Evolutionary conservation across 257 asterid species (phyloP).

Genomic region (Petrea volubilis): DNA sequence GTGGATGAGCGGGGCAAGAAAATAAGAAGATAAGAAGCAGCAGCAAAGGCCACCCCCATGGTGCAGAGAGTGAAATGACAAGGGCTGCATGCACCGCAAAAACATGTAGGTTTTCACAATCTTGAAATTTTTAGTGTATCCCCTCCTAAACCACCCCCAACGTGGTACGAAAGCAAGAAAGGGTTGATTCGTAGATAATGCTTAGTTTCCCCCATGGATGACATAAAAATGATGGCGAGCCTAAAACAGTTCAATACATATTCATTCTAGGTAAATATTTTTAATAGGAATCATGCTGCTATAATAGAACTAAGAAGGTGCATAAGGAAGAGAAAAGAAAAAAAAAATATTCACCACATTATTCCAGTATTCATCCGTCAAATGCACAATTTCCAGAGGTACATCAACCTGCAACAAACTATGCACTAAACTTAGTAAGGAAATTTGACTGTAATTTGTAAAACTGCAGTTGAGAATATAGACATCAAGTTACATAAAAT

Average conservation of each 20-base stretch:
- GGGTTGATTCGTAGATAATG: not conserved
- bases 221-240: not conserved
- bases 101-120: not conserved
- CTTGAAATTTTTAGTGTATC: not conserved
- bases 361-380: conserved; percentile 96
- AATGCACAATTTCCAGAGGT: conserved; percentile 88
- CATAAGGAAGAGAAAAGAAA: not conserved
- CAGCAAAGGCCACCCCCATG: not conserved
- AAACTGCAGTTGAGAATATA: not conserved
- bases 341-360: conserved; percentile 60
- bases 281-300: not conserved
- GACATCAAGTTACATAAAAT: conserved; percentile 3
- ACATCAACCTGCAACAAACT: conserved; percentile 69
- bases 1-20: no score
- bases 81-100: not conserved
- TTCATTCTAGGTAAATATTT: not conserved
- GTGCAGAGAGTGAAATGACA: not conserved
- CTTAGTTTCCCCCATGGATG: not conserved
- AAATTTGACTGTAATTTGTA: not conserved
- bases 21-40: no score
- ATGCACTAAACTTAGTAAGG: conserved; percentile 19
- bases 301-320: not conserved
- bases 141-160: not conserved
- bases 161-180: not conserved
- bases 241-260: not conserved